phyloP scores from a whole-genome alignment of 352 stramenopile genomes.

The Phytophthora uliginosa region DNA sequence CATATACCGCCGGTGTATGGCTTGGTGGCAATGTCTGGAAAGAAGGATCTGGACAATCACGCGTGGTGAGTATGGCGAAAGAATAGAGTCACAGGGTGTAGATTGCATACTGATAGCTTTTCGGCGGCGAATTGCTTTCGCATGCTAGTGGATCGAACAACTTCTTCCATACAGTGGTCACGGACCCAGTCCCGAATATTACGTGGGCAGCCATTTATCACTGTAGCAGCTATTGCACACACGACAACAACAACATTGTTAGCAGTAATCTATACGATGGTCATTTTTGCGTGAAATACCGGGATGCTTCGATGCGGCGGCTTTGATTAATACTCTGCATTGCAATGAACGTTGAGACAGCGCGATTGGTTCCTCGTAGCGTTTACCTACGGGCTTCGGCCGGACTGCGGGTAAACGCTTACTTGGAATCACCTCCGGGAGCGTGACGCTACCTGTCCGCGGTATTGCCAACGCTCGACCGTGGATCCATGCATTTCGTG shows the following conservation, averaged over 20 bases:
- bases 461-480: slow-evolving; percentile 9
- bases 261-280: background rate
- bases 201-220: slow-evolving; percentile 6
- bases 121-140: slow-evolving; percentile 49
- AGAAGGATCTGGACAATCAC: slow-evolving; percentile 27
- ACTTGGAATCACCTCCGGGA: slow-evolving; percentile 19
- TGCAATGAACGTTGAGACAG: background rate
- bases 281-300: background rate
- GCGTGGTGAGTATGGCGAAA: background rate
- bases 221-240: background rate
- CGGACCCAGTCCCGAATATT: slow-evolving; percentile 51
- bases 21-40: slow-evolving; percentile 8
- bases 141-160: slow-evolving; percentile 36
- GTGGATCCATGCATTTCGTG: slow-evolving; percentile 29
- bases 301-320: background rate
- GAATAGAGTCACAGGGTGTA: background rate
- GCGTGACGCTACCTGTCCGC: background rate
- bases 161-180: slow-evolving; percentile 60
- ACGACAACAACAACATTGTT: background rate
- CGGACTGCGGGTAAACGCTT: slow-evolving; percentile 8
- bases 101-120: slow-evolving; percentile 48
- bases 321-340: background rate
- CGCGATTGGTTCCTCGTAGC: background rate
- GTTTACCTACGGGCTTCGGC: background rate
- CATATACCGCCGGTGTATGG: slow-evolving; percentile 25